phyloP scores from a whole-genome alignment of 768 basidiomycete species.

The Mycena indigotica region DNA sequence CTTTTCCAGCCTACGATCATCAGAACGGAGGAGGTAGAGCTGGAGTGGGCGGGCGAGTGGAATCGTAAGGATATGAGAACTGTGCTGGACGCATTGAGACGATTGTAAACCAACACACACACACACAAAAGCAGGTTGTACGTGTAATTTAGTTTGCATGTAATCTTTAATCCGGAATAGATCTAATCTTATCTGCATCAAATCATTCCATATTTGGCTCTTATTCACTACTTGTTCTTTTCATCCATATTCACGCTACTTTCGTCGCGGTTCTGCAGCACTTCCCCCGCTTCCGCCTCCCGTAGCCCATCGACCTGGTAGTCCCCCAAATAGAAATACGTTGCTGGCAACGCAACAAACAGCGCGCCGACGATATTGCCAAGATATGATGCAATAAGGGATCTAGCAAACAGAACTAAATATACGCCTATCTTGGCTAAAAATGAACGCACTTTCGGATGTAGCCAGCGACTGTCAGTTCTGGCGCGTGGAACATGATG shows the following conservation, averaged over 20 bases:
- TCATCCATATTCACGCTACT: constrained; percentile 10
- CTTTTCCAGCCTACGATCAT: neutral
- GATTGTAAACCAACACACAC: too few species aligned
- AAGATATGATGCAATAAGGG: constrained; percentile 63
- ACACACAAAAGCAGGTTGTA: neutral
- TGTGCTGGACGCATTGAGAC: neutral
- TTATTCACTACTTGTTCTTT: neutral
- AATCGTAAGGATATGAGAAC: neutral
- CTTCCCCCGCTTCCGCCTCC: constrained; percentile 41
- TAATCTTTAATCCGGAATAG: neutral
- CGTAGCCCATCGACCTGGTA: constrained; percentile 43
- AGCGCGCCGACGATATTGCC: constrained; percentile 71
- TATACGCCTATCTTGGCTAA: too few species aligned
- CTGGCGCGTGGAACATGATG: constrained; percentile 64
- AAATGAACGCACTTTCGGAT: constrained; percentile 59
- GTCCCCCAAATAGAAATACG: constrained; percentile 65
- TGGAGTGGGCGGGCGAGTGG: neutral
- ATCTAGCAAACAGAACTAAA: constrained; percentile 36
- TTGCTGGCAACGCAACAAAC: constrained; percentile 63
- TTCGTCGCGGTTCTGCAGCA: constrained; percentile 15
- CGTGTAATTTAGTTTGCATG: neutral
- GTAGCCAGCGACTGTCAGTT: constrained; percentile 58
- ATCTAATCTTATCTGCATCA: neutral
- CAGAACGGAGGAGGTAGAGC: neutral
- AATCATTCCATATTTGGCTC: neutral